Evolutionary conservation across 2,329 filamentous ascomycete genomes (phyloP).

Genomic region (Diplodia sapinea): DNA sequence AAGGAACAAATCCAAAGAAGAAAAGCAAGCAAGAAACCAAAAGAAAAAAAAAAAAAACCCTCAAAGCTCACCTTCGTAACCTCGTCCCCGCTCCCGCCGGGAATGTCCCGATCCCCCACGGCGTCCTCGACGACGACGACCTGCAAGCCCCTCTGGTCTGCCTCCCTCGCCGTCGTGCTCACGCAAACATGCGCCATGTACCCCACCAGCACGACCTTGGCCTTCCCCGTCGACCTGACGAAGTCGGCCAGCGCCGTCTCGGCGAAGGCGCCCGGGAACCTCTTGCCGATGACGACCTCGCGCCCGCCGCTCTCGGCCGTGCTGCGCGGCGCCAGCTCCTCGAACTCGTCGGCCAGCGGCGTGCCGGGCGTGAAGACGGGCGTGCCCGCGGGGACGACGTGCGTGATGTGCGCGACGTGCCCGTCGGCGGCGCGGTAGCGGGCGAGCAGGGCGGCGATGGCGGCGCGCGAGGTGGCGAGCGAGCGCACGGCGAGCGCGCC

Average conservation of each 20-base stretch:
- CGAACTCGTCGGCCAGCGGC: conserved; percentile 64
- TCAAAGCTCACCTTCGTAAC: conserved; percentile 50
- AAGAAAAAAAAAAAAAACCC: neutral
- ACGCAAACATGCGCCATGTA: conserved; percentile 73
- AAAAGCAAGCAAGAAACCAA: neutral
- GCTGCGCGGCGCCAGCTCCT: conserved; percentile 60
- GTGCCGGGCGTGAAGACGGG: conserved; percentile 71
- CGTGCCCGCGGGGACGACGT: conserved; percentile 64
- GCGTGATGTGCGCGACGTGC: conserved; percentile 67
- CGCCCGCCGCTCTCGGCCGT: conserved; percentile 35
- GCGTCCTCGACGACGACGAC: conserved; percentile 66
- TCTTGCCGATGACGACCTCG: conserved; percentile 65
- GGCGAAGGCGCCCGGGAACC: conserved; percentile 65
- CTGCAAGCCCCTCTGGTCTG: conserved; percentile 66
- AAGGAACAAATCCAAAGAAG: neutral
- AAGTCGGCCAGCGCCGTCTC: conserved; percentile 64
- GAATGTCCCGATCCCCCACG: conserved; percentile 70
- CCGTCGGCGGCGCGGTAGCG: conserved; percentile 63
- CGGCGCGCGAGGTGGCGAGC: conserved; percentile 59
- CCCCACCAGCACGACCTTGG: conserved; percentile 67
- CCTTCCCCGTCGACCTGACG: conserved; percentile 57
- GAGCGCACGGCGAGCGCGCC: conserved; percentile 64
- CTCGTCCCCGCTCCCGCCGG: conserved; percentile 63
- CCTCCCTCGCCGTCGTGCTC: conserved; percentile 67
- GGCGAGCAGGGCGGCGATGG: conserved; percentile 62